These are phyloP conservation scores for Aspergillus homomorphus DNA, from an alignment of 495 filamentous ascomycete species.

Conservation along the genomic window DNA sequence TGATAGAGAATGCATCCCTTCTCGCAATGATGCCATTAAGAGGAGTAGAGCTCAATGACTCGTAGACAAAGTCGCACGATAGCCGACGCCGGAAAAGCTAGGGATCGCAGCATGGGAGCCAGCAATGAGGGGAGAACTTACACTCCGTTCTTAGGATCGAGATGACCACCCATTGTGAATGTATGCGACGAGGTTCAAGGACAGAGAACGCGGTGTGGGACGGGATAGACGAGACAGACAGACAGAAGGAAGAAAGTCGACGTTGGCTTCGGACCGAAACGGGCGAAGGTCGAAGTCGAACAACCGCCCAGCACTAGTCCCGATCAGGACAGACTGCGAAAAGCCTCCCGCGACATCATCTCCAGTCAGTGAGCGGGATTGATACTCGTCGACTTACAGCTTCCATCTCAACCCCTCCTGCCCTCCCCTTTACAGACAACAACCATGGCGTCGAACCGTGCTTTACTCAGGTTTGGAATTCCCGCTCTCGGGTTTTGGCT, in stretches of 20 bases:
- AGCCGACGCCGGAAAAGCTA: slow-evolving; percentile 8
- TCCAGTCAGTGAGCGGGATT: background rate
- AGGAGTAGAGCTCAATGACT: background rate
- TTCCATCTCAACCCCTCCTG: slow-evolving; percentile 7
- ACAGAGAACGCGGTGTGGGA: slow-evolving; percentile 23
- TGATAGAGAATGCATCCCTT: background rate
- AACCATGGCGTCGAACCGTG: slow-evolving; percentile 57
- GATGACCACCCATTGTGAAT: slow-evolving; percentile 64
- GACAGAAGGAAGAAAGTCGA: slow-evolving; percentile 27
- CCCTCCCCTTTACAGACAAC: slow-evolving; percentile 12
- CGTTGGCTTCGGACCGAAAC: slow-evolving; percentile 25
- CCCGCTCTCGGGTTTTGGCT: slow-evolving; percentile 56
- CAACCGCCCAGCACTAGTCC: slow-evolving; percentile 36
- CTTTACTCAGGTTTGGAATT: background rate
- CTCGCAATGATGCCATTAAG: background rate
- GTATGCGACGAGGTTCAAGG: slow-evolving; percentile 21
- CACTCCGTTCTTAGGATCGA: slow-evolving; percentile 66
- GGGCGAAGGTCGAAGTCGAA: slow-evolving; percentile 33
- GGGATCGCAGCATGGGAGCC: background rate
- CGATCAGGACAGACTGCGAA: slow-evolving; percentile 42
- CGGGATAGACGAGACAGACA: slow-evolving; percentile 24
- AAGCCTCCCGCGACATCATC: slow-evolving; percentile 35
- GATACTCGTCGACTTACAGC: background rate
- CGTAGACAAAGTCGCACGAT: slow-evolving; percentile 8
- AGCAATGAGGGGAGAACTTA: slow-evolving; percentile 49